Conservation (phyloP, 2,329 filamentous ascomycete genomes). For the Fonsecaea nubica region DNA sequence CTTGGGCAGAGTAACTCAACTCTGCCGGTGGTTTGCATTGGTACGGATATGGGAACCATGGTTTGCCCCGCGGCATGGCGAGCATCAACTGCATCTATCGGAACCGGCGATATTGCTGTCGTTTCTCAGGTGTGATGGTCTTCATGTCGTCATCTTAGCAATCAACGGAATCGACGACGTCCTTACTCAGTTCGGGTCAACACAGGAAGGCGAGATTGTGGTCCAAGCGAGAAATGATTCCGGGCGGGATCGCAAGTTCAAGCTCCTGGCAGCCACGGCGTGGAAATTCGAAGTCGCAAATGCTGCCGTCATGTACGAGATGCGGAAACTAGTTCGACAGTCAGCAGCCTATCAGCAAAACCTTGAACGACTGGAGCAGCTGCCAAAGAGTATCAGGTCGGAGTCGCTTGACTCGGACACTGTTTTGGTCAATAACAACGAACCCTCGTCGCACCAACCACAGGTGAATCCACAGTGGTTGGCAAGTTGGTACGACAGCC, state of each 20-base stretch:
- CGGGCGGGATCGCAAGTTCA: conserved; percentile 59
- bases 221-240: conserved; percentile 77
- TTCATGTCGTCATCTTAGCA: conserved; percentile 77
- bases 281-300: conserved; percentile 76
- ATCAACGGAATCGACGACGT: conserved; percentile 76
- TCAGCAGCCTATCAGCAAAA: conserved; percentile 41
- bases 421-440: conserved; percentile 41
- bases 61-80: conserved; percentile 83
- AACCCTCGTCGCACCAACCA: conserved; percentile 53
- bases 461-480: conserved; percentile 64
- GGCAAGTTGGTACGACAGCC: conserved; percentile 87
- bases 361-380: conserved; percentile 34
- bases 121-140: conserved; percentile 74
- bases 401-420: conserved; percentile 42
- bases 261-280: conserved; percentile 73
- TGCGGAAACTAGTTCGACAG: conserved; percentile 67
- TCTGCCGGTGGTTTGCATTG: conserved; percentile 77
- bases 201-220: conserved; percentile 68
- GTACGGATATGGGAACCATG: conserved; percentile 82
- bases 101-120: conserved; percentile 80
- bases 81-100: conserved; percentile 68
- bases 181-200: conserved; percentile 71
- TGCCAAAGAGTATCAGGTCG: conserved; percentile 33
- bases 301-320: conserved; percentile 84
- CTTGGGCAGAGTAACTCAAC: conserved; percentile 56